Percentiles rank a stretch among this genome's conserved stretches.
These are phyloP conservation scores for Trypanosoma avium DNA, from an alignment of 208 protist genomes.

Conservation along the genomic window DNA sequence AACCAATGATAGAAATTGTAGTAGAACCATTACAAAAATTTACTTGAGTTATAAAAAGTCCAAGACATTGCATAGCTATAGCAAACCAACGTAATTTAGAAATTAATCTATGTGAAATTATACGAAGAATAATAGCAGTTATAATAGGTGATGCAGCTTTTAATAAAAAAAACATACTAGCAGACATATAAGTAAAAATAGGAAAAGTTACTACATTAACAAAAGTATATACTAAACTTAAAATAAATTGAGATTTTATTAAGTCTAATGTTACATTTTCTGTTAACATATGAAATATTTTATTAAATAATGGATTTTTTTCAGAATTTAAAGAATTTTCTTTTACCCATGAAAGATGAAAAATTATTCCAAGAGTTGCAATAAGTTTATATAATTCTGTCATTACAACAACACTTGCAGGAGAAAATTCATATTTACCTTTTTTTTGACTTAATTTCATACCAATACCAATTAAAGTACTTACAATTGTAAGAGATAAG, in stretches of 20 bases:
- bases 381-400: constrained; percentile 20
- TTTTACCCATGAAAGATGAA: background rate
- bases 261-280: constrained; percentile 11
- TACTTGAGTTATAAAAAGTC: constrained; percentile 14
- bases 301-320: background rate
- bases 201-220: constrained; percentile 23
- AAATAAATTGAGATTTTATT: constrained; percentile 4
- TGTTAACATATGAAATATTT: constrained; percentile 10
- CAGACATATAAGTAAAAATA: constrained; percentile 15
- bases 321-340: background rate
- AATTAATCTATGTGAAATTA: constrained; percentile 2
- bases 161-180: constrained; percentile 18
- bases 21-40: constrained; percentile 15
- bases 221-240: constrained; percentile 9
- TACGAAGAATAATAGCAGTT: constrained; percentile 14
- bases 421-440: constrained; percentile 12
- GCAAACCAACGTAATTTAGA: constrained; percentile 12
- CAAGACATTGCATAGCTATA: constrained; percentile 17
- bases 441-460: constrained; percentile 18
- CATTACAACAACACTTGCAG: constrained; percentile 7
- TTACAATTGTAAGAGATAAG: constrained; percentile 1
- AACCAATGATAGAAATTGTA: background rate
- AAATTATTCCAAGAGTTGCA: background rate
- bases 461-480: background rate
- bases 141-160: constrained; percentile 24